Evolutionary conservation across 2,329 filamentous ascomycete genomes (phyloP).

Genomic region (Beauveria scarabaeidicola): DNA sequence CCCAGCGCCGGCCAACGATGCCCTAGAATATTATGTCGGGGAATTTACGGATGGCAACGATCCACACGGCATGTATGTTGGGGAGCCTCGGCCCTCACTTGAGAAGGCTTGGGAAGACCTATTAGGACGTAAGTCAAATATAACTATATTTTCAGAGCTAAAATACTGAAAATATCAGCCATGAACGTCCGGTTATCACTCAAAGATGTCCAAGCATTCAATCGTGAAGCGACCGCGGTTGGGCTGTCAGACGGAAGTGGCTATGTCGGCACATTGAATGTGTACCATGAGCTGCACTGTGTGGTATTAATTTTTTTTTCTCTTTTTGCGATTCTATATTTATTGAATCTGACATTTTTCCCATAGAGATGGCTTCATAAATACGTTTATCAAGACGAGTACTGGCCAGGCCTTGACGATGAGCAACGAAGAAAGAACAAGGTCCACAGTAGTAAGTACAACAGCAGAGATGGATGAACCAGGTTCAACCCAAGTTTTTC

Average conservation of each 20-base stretch:
- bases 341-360: background rate
- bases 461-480: background rate
- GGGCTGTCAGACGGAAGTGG: slow-evolving; percentile 8
- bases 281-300: slow-evolving; percentile 9
- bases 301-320: background rate
- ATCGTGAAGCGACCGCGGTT: slow-evolving; percentile 5
- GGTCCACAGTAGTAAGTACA: slow-evolving; percentile 8
- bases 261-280: slow-evolving; percentile 8
- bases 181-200: slow-evolving; percentile 4
- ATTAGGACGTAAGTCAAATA: background rate
- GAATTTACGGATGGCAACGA: slow-evolving; percentile 6
- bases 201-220: slow-evolving; percentile 3
- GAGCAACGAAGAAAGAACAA: slow-evolving; percentile 8
- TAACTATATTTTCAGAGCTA: background rate
- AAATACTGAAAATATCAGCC: background rate
- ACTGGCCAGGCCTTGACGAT: slow-evolving; percentile 4
- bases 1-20: slow-evolving; percentile 6
- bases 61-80: slow-evolving; percentile 7
- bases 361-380: slow-evolving; percentile 9
- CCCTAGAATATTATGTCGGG: slow-evolving; percentile 5
- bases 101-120: slow-evolving; percentile 8
- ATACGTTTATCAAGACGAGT: slow-evolving; percentile 9
- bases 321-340: background rate
- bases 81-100: slow-evolving; percentile 6
- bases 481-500: no score